Evolutionary conservation across 306 rosid species (phyloP), one percentile per base, ranked within the genome.

Genomic region (Trichosanthes truncata): DNA sequence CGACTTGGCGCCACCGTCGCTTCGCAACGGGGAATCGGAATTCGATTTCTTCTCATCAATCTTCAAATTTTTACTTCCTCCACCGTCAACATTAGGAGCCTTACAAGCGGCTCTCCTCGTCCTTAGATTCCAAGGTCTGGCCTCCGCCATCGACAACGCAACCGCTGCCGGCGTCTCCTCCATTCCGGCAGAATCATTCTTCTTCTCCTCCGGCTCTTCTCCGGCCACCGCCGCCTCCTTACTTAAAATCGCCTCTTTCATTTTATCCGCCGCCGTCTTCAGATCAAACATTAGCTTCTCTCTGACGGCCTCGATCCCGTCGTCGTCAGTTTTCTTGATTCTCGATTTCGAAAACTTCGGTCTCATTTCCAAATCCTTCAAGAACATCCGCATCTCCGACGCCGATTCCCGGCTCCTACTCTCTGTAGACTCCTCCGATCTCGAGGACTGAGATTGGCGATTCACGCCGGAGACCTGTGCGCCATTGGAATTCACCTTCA

Each of bases 271-370:
- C 80, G 87, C 93, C 65, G 87, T 88, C 61, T 95, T 90, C 86
- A 93, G 90, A 88, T 95, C 99, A 84, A 87, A 84, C 90, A 91
- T 84, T 59, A 91, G 83, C 92, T 87, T 93, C 88, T 91, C 91
- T 56, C 97, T 84, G 63, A 95, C 89, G 63, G 97, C 97, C 33
- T 84, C 93, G 88, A 95, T 93, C 91, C 92, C 97, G 35, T 68
- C 91, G 6, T 51, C 90, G 62, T 56, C 88, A 31, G 63, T 82
- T 76, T 49, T 81, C 65, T 79, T 87, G 82, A 84, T 83, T 84
- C 80, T 84, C 74, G 82, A 63, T 55, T 67, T 83, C 82, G 78
- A 43, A 49, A 77, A 49, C 69, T 78, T 74, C 53, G 26, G 79
- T 84, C 83, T 79, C 60, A n/a, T 78, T 75, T 78, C 74, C 83